phyloP scores from a whole-genome alignment of 441 rosid species.

The Populus trichocarpa region DNA sequence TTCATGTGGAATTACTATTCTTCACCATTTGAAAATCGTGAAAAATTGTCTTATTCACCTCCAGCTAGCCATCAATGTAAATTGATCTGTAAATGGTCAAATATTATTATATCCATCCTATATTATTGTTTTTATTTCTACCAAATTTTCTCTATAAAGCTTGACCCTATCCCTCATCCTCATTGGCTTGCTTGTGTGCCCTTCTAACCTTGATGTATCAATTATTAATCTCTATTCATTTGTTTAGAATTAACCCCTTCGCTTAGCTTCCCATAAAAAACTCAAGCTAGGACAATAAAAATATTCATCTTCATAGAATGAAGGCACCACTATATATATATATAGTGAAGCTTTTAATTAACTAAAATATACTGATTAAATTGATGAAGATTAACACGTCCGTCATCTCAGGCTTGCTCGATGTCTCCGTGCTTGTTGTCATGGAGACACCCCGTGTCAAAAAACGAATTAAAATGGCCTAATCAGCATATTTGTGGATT shows the following conservation, averaged over 20 bases:
- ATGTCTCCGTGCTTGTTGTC: conserved; percentile 15
- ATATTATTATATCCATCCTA: not conserved
- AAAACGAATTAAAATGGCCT: not conserved
- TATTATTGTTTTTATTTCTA: not conserved
- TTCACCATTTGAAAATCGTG: not conserved
- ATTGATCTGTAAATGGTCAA: not conserved
- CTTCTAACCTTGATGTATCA: not conserved
- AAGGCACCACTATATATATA: not conserved
- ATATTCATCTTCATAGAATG: not conserved
- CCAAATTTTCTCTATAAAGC: not conserved
- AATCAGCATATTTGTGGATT: conserved; percentile 4
- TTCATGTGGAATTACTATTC: not conserved
- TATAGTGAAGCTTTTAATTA: too few relatives aligned
- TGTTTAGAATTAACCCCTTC: not conserved
- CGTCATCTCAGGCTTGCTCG: conserved; percentile 2
- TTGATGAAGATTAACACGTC: too few relatives aligned
- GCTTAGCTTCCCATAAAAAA: too few relatives aligned
- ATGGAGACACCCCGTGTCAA: not conserved
- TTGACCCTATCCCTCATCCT: not conserved
- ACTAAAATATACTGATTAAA: too few relatives aligned
- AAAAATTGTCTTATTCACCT: not conserved
- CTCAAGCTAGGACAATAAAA: not conserved
- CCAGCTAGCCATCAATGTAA: not conserved
- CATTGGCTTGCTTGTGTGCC: conserved; percentile 11
- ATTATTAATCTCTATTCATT: not conserved